phyloP scores from a whole-genome alignment of 441 rosid genomes.

The Populus hybrid region DNA sequence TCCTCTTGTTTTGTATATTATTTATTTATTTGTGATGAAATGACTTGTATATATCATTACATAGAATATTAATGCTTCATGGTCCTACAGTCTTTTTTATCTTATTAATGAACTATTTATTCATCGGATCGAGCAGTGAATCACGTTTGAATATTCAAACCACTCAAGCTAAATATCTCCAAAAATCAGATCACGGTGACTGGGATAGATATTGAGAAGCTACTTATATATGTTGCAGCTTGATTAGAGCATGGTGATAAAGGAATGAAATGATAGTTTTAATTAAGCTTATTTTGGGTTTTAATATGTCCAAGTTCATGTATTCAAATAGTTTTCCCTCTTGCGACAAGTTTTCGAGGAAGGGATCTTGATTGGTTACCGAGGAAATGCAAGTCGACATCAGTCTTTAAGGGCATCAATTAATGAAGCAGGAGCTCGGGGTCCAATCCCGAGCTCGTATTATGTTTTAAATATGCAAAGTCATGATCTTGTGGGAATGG shows the following conservation, averaged over 20 bases:
- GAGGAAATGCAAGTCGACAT: conserved; percentile 30
- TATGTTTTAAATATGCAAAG: background rate
- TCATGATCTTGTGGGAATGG: background rate
- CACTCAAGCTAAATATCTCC: background rate
- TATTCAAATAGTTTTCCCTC: conserved; percentile 11
- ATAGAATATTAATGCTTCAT: too few species aligned
- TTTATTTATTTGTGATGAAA: too few species aligned
- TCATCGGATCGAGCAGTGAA: background rate
- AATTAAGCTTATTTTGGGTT: background rate
- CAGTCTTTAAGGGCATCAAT: conserved; percentile 13
- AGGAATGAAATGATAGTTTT: conserved; percentile 2
- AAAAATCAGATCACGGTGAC: conserved; percentile 33
- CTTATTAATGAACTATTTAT: background rate
- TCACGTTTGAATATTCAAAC: background rate
- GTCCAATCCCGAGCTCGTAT: conserved; percentile 18
- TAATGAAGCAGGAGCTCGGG: conserved; percentile 21
- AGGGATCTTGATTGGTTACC: conserved; percentile 2
- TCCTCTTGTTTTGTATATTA: too few species aligned
- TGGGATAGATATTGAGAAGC: conserved; percentile 11
- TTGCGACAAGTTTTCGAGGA: background rate
- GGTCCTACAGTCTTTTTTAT: too few species aligned
- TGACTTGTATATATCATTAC: too few species aligned
- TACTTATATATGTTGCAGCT: background rate
- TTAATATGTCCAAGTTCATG: background rate
- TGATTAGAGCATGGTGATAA: background rate